Evolutionary conservation across 139 green algal genomes (phyloP).

Genomic region (Asterochloris erici): DNA sequence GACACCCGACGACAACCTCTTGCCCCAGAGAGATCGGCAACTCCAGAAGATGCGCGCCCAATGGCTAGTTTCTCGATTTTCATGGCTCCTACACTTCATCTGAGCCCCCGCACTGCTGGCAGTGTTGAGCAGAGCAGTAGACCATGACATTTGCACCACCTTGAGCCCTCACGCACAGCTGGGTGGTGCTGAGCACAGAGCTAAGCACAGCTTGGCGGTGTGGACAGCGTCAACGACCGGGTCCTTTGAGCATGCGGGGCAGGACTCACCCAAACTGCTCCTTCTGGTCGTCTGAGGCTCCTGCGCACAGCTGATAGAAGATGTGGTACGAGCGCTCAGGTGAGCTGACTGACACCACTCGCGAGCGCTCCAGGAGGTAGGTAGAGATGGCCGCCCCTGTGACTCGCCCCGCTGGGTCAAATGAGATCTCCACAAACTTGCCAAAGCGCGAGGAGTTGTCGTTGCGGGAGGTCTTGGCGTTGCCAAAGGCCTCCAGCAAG

Average conservation of each 20-base stretch:
- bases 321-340: slow-evolving; percentile 95
- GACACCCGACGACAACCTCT: too few species aligned
- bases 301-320: slow-evolving; percentile 91
- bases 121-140: too few species aligned
- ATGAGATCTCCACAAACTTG: slow-evolving; percentile 86
- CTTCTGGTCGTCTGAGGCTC: slow-evolving; percentile 24
- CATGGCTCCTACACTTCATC: too few species aligned
- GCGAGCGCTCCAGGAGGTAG: slow-evolving; percentile 75
- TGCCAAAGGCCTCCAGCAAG: slow-evolving; percentile 87
- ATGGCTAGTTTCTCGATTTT: too few species aligned
- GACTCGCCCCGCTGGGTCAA: slow-evolving; percentile 54
- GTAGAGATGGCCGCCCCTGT: slow-evolving; percentile 61
- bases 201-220: background rate
- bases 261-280: slow-evolving; percentile 10
- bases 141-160: too few species aligned
- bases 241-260: background rate
- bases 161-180: too few species aligned
- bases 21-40: too few species aligned
- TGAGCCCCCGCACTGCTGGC: too few species aligned
- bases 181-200: background rate
- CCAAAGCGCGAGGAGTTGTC: slow-evolving; percentile 85
- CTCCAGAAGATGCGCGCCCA: too few species aligned
- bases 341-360: slow-evolving; percentile 64
- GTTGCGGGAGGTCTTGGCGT: slow-evolving; percentile 84
- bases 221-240: background rate